These are phyloP conservation scores for Polyplosphaeria fusca DNA, from an alignment of 495 filamentous ascomycete species.

Conservation along the genomic window DNA sequence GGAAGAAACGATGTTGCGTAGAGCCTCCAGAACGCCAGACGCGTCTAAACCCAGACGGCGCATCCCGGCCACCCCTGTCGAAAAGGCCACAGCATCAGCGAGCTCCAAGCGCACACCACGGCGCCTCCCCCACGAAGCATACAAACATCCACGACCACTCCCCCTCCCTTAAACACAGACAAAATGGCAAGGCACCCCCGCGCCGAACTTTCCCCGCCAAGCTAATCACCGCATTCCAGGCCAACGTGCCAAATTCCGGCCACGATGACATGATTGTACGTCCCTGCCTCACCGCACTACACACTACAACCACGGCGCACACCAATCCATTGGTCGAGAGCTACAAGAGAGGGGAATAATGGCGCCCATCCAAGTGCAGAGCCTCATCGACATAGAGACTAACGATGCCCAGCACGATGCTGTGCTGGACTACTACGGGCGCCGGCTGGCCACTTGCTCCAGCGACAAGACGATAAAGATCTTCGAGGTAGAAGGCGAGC, in stretches of 20 bases:
- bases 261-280: slow-evolving; percentile 99
- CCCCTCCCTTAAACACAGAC: background rate
- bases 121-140: too few species aligned
- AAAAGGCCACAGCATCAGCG: too few species aligned
- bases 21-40: too few species aligned
- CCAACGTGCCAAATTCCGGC: slow-evolving; percentile 82
- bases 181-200: background rate
- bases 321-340: background rate
- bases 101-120: too few species aligned
- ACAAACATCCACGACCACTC: too few species aligned
- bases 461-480: slow-evolving; percentile 99
- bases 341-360: background rate
- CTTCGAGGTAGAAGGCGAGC: slow-evolving; percentile 94
- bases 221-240: slow-evolving; percentile 47
- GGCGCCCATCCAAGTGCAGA: slow-evolving; percentile 2
- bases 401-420: slow-evolving; percentile 76
- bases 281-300: slow-evolving; percentile 37
- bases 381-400: slow-evolving; percentile 26
- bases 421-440: slow-evolving; percentile 96
- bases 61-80: too few species aligned
- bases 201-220: background rate
- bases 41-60: too few species aligned
- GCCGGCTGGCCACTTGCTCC: slow-evolving; percentile 92
- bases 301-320: background rate
- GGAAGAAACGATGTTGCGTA: too few species aligned